Evolutionary conservation across 257 asterid species (phyloP).

Genomic region (Penstemon eatonii): DNA sequence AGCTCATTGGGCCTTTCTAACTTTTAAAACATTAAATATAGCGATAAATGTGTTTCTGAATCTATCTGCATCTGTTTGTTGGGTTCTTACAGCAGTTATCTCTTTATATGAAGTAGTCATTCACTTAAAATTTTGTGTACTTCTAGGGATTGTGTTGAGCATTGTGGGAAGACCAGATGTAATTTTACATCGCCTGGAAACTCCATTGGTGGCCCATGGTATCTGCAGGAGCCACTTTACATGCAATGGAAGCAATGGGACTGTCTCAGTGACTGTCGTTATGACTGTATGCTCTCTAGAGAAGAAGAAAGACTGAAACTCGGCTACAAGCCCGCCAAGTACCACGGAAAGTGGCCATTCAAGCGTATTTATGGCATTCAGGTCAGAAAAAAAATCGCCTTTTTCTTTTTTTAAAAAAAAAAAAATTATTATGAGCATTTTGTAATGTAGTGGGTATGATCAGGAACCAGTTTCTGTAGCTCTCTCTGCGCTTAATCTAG

Average conservation of each 20-base stretch:
- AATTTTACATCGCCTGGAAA: slow-evolving; percentile 64
- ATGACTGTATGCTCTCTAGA: slow-evolving; percentile 77
- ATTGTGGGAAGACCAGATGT: slow-evolving; percentile 89
- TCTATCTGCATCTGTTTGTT: background rate
- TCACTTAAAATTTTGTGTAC: slow-evolving; percentile 31
- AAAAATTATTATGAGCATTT: background rate
- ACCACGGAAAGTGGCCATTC: slow-evolving; percentile 90
- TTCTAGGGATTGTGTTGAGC: slow-evolving; percentile 62
- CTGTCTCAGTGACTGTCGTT: slow-evolving; percentile 74
- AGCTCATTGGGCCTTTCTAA: slow-evolving; percentile 6
- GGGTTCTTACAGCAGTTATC: slow-evolving; percentile 15
- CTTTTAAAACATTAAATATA: slow-evolving; percentile 20
- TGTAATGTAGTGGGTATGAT: slow-evolving; percentile 26
- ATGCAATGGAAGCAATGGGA: slow-evolving; percentile 87
- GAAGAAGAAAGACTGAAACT: slow-evolving; percentile 69
- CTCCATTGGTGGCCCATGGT: slow-evolving; percentile 74
- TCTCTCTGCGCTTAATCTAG: slow-evolving; percentile 82
- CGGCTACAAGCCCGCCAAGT: slow-evolving; percentile 71
- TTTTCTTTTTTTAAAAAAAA: too few species aligned
- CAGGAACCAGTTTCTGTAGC: slow-evolving; percentile 96
- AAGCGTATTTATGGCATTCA: slow-evolving; percentile 76
- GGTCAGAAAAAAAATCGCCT: slow-evolving; percentile 38
- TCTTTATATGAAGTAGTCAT: slow-evolving; percentile 18
- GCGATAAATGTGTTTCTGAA: background rate
- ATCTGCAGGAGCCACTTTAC: slow-evolving; percentile 90